Base-by-base conservation (phyloP, 805 yeast species). In the Suhomyces faveliae region DNA sequence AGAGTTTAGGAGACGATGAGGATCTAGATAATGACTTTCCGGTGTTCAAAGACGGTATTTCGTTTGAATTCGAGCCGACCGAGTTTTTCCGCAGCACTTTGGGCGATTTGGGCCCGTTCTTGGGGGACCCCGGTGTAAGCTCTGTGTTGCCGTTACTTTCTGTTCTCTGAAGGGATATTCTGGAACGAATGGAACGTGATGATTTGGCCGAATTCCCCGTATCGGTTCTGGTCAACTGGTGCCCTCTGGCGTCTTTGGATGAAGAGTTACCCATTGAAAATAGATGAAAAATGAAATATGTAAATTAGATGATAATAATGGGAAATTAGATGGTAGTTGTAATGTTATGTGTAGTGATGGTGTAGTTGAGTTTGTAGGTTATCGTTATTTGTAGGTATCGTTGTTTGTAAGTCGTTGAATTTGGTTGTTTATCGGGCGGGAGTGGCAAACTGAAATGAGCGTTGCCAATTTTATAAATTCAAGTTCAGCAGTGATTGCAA, bases 201-300 rank as follows among this genome's bases (percentile, higher is more conserved):
- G 80, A 74, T 57, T 67, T 75, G 11, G 73, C 71, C 6, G 82
- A 77, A 46, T 70, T 76, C 42, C 76, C 73, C 2, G 86, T 81
- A 55, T 80, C 84, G 11, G 80, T 72, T 42, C 85, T 64, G 13
- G 78, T 67, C 58, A 81, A 77, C n/a, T 84, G 79, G 11, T 64
- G 58, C 12, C 69, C 72, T 46, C 52, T 50, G 25, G 46, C 37
- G 47, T 47, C 52, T 59, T 76, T 78, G 17, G 83, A 78, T 42
- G 76, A 67, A 27, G 76, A 67, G 59, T 79, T 79, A 55, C 83
- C 84, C 83, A 79, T 79, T 37, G 41, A 15, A 7, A 2, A 24
- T 20, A 29, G 5, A 10, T 35, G 40, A 27, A n/a, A n/a, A n/a
- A n/a, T n/a, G n/a, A n/a, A n/a, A n/a, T n/a, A n/a, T n/a, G n/a